Percentiles rank a stretch among this genome's conserved stretches.
phyloP scores from a whole-genome alignment of 2,329 filamentous ascomycete genomes.

The Aaosphaeria arxii region DNA sequence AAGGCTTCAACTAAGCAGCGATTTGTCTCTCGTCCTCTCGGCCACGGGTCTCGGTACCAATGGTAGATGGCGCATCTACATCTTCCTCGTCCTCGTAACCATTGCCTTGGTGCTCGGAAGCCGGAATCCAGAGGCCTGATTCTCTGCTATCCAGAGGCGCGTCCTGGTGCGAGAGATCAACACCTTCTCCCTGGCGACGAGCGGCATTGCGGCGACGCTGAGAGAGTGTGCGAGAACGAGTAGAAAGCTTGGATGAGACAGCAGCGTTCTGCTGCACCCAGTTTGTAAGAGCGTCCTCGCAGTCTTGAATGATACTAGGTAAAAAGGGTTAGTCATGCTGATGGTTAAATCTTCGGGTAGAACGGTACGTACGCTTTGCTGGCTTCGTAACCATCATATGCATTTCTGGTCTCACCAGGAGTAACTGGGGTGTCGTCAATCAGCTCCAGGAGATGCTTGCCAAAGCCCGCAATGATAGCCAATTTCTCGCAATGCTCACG shows the following conservation, averaged over 20 bases:
- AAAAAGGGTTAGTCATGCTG: conserved; percentile 12
- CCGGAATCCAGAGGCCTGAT: conserved; percentile 76
- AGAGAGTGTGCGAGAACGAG: conserved; percentile 81
- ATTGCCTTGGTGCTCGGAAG: conserved; percentile 62
- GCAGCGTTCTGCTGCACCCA: conserved; percentile 91
- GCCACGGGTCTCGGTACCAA: conserved; percentile 43
- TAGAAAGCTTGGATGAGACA: conserved; percentile 82
- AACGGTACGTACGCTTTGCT: conserved; percentile 71
- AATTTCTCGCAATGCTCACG: conserved; percentile 98
- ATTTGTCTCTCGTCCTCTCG: conserved; percentile 46
- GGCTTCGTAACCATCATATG: conserved; percentile 97
- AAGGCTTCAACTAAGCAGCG: conserved; percentile 19
- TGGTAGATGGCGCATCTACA: conserved; percentile 48
- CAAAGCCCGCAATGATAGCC: conserved; percentile 94
- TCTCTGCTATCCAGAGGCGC: conserved; percentile 70
- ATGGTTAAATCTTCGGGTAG: background rate
- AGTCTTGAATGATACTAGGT: conserved; percentile 89
- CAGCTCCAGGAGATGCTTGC: conserved; percentile 95
- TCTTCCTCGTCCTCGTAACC: conserved; percentile 66
- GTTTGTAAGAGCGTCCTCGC: conserved; percentile 94
- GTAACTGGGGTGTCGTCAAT: conserved; percentile 97
- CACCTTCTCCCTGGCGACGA: conserved; percentile 65
- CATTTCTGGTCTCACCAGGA: conserved; percentile 89
- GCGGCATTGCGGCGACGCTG: conserved; percentile 69
- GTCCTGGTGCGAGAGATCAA: conserved; percentile 83